Conservation (phyloP, 1,284 basidiomycete species). For the Phlebopus sp. region DNA sequence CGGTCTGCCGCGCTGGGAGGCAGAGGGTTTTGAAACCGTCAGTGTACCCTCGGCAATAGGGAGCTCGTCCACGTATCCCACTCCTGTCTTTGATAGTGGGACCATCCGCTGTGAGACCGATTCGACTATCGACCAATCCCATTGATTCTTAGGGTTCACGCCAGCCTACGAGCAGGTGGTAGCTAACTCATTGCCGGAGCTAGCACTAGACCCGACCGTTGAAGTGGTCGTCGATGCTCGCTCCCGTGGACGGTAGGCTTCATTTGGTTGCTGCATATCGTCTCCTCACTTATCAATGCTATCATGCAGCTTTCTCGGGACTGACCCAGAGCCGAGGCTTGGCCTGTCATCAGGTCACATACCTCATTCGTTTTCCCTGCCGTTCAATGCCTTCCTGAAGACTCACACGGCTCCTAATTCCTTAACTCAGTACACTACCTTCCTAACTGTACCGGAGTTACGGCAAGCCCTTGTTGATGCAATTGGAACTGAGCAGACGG, state of each 20-base stretch:
- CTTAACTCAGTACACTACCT: constrained; percentile 57
- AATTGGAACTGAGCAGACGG: constrained; percentile 55
- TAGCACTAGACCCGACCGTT: constrained; percentile 41
- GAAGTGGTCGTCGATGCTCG: constrained; percentile 90
- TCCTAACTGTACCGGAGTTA: constrained; percentile 58
- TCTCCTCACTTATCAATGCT: constrained; percentile 7
- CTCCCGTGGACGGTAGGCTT: constrained; percentile 64
- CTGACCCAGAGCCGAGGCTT: constrained; percentile 86
- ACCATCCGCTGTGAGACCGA: constrained; percentile 58
- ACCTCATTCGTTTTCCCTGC: constrained; percentile 81
- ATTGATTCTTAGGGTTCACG: constrained; percentile 17
- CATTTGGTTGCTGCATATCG: background rate
- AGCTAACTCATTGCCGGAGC: constrained; percentile 58
- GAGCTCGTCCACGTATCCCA: constrained; percentile 45
- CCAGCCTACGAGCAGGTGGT: constrained; percentile 85
- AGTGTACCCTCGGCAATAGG: constrained; percentile 36
- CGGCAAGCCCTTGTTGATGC: constrained; percentile 56
- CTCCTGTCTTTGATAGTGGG: constrained; percentile 48
- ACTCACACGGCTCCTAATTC: constrained; percentile 41
- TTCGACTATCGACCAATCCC: constrained; percentile 15
- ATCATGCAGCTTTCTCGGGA: constrained; percentile 66
- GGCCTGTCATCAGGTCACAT: constrained; percentile 92
- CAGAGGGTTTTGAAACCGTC: constrained; percentile 66
- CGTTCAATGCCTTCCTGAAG: constrained; percentile 78
- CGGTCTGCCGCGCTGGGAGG: constrained; percentile 83